A percentile compares a stretch with the other conserved stretches of the same genome.
These are phyloP conservation scores for Lasiosphaeria ovina DNA, from an alignment of 495 filamentous ascomycete genomes.

Conservation along the genomic window DNA sequence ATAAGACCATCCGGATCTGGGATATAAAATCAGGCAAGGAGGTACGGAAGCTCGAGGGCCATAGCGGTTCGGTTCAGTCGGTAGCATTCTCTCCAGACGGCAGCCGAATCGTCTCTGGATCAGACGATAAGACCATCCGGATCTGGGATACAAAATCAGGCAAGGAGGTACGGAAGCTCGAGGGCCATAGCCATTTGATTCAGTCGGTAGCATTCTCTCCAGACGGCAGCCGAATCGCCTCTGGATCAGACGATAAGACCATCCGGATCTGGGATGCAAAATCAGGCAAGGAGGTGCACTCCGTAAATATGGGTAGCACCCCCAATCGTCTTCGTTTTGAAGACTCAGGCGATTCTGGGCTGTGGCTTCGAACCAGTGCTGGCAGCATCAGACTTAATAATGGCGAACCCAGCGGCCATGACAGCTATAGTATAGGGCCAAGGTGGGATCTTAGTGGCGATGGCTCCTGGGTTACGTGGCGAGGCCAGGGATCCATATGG, in stretches of 20 bases:
- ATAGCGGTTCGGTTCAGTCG: not conserved
- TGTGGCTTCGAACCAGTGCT: conserved; percentile 4
- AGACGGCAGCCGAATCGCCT: not conserved
- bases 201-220: conserved; percentile 5
- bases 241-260: too few species aligned
- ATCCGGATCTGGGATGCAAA: conserved; percentile 5
- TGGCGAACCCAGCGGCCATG: not conserved
- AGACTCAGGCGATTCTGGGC: conserved; percentile 4
- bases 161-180: conserved; percentile 1
- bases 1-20: conserved; percentile 5
- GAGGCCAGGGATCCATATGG: conserved; percentile 4
- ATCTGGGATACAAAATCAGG: conserved; percentile 5
- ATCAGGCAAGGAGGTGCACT: conserved; percentile 1
- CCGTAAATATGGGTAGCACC: too few species aligned
- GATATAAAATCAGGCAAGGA: conserved; percentile 3
- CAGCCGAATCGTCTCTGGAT: not conserved
- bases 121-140: not conserved
- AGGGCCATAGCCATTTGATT: too few species aligned
- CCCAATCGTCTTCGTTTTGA: conserved; percentile 3
- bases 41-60: conserved; percentile 6
- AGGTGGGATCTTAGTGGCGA: conserved; percentile 4
- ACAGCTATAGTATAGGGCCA: conserved; percentile 1
- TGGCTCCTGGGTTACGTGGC: conserved; percentile 5
- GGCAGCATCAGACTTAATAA: conserved; percentile 1
- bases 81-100: conserved; percentile 7